phyloP scores from a whole-genome alignment of 1,139 yeast species.

The Groenewaldozyma sp. region DNA sequence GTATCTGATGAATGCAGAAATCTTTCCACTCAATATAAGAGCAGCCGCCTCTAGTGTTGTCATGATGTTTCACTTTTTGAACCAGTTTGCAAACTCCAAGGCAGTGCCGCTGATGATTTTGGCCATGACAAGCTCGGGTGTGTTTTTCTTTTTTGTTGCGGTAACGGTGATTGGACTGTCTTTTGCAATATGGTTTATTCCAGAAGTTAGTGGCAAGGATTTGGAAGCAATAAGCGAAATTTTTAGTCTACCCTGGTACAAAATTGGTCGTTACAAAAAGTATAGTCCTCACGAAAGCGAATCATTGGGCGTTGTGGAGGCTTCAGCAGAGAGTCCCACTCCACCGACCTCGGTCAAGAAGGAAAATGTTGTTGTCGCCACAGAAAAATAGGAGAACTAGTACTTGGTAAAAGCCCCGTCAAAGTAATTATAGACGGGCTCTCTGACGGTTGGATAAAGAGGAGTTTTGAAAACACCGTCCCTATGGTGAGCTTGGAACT shows the following conservation, averaged over 20 bases:
- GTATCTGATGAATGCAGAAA: slow-evolving; percentile 50
- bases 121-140: slow-evolving; percentile 41
- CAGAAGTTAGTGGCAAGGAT: slow-evolving; percentile 45
- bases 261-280: background rate
- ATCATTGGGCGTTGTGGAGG: too few species aligned
- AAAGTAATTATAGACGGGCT: too few species aligned
- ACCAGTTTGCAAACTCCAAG: slow-evolving; percentile 53
- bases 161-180: slow-evolving; percentile 35
- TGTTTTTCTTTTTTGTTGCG: slow-evolving; percentile 46
- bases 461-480: too few species aligned
- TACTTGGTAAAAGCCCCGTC: too few species aligned
- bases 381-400: too few species aligned
- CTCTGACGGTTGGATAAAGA: too few species aligned
- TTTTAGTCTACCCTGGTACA: slow-evolving; percentile 25
- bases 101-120: slow-evolving; percentile 47
- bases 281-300: background rate
- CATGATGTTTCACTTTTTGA: slow-evolving; percentile 51
- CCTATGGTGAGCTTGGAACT: slow-evolving; percentile 15
- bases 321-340: too few species aligned
- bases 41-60: slow-evolving; percentile 45
- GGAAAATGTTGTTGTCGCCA: too few species aligned
- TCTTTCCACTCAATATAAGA: slow-evolving; percentile 48
- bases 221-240: slow-evolving; percentile 51
- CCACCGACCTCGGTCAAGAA: too few species aligned
- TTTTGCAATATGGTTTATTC: slow-evolving; percentile 47